Conservation (phyloP, 169 alveolate genomes). For the Plasmodium vivax region DNA sequence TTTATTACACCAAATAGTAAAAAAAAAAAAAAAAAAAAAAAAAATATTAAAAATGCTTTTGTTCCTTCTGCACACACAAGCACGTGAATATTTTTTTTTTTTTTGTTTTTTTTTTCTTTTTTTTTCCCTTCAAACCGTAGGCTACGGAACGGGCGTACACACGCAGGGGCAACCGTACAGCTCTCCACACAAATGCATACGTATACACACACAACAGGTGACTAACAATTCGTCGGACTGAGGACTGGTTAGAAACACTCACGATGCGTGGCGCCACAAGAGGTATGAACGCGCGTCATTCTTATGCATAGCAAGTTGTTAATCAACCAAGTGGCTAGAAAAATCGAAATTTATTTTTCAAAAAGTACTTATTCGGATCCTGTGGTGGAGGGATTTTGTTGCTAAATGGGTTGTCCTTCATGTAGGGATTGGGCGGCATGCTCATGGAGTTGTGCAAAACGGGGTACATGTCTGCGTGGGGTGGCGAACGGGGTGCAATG, state of each 20-base stretch:
- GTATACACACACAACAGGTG: neutral
- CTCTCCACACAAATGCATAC: neutral
- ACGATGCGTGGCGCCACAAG: neutral
- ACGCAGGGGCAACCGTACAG: neutral
- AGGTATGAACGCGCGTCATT: neutral
- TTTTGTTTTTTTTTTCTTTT: neutral
- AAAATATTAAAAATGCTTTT: neutral
- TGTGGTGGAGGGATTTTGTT: constrained; percentile 30
- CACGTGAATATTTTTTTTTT: neutral
- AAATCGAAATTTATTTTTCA: constrained; percentile 18
- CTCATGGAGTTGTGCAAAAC: constrained; percentile 19
- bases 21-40: neutral
- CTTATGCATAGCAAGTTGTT: neutral
- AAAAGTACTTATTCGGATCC: constrained; percentile 58
- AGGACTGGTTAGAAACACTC: neutral
- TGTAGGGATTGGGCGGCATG: constrained; percentile 28
- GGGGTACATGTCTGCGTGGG: constrained; percentile 9
- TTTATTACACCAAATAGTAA: constrained; percentile 1
- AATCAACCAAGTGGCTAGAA: neutral
- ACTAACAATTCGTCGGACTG: neutral
- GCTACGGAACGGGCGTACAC: neutral
- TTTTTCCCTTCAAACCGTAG: neutral
- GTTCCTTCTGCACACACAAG: neutral
- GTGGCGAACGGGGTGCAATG: neutral
- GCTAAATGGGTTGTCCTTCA: constrained; percentile 32